Evolutionary conservation across 257 asterid species (phyloP).

Genomic region (Nicotiana tomentosiformis): DNA sequence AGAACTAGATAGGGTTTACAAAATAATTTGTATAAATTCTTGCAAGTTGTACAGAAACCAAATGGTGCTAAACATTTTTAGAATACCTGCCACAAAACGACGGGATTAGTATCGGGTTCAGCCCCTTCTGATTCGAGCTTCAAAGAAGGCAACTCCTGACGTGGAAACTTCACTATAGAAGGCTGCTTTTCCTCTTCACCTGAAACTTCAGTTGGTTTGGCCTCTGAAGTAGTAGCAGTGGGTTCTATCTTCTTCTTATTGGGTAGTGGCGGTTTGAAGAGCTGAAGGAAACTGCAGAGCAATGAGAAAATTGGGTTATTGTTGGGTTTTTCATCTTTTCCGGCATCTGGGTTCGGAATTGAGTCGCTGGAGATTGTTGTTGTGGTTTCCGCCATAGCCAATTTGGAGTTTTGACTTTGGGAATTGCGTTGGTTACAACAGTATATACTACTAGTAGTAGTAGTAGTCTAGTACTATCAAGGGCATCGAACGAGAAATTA

Average conservation of each 20-base stretch:
- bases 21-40: not conserved
- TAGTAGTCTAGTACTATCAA: conserved; percentile 1
- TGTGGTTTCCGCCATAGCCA: conserved; percentile 2
- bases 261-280: conserved; percentile 43
- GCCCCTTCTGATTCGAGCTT: conserved; percentile 48
- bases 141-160: conserved; percentile 33
- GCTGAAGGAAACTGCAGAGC: conserved; percentile 35
- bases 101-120: conserved; percentile 45
- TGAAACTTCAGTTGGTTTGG: not conserved
- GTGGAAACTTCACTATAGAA: conserved; percentile 35
- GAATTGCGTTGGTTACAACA: conserved; percentile 17
- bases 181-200: conserved; percentile 23
- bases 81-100: conserved; percentile 66
- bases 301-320: conserved; percentile 41
- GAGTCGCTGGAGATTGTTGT: not conserved
- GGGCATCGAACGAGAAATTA: not conserved
- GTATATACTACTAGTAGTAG: not conserved
- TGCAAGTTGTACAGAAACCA: too few relatives aligned
- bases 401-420: conserved; percentile 3
- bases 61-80: too few relatives aligned
- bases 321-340: not conserved
- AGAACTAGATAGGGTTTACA: not conserved
- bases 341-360: not conserved
- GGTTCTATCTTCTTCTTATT: conserved; percentile 15
- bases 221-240: conserved; percentile 16